Percentiles rank a stretch among this genome's conserved stretches.
Conservation (phyloP, 73 alveolate species). For the Paramecium biaurelia region DNA sequence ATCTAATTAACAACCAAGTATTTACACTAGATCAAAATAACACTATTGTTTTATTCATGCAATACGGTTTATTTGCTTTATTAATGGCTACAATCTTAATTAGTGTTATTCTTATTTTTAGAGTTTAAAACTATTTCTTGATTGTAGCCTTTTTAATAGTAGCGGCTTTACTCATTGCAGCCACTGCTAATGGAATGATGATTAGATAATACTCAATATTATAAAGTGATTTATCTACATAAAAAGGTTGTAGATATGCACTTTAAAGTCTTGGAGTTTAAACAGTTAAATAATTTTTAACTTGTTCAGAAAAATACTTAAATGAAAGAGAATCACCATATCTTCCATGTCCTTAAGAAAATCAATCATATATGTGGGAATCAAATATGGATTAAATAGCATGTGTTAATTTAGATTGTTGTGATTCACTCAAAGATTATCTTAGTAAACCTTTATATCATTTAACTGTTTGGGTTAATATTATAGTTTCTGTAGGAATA, state of each 20-base stretch:
- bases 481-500: not conserved
- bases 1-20: not conserved
- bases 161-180: not conserved
- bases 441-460: not conserved
- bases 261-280: not conserved
- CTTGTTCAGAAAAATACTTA: not conserved
- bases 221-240: not conserved
- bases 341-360: not conserved
- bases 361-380: conserved; percentile 8
- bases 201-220: not conserved
- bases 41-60: not conserved
- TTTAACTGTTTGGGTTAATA: not conserved
- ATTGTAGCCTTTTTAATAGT: not conserved
- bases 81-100: not conserved
- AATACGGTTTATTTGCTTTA: not conserved
- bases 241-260: not conserved
- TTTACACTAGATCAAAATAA: not conserved
- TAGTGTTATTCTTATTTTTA: not conserved
- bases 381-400: not conserved
- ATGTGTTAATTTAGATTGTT: not conserved
- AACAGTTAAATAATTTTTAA: not conserved
- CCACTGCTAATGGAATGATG: conserved; percentile 13
- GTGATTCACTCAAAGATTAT: not conserved
- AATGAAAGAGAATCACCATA: not conserved
- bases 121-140: not conserved